Evolutionary conservation across 305 asterid genomes (phyloP).

Genomic region (Rubia peregrina): DNA sequence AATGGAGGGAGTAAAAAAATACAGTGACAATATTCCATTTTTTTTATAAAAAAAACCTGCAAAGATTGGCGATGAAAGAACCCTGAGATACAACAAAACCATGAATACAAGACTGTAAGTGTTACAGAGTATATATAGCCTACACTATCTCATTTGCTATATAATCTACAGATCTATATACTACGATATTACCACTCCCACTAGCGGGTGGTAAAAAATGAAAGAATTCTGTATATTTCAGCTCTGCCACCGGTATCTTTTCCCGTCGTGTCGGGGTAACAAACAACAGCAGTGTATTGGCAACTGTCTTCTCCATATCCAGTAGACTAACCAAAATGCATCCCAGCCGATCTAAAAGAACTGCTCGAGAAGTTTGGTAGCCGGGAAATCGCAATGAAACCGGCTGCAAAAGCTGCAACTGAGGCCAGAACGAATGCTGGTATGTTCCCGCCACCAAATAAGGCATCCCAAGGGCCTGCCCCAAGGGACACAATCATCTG

Average conservation of each 20-base stretch:
- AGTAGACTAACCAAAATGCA: constrained; percentile 70
- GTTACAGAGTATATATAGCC: constrained; percentile 5
- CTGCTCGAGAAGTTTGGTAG: constrained; percentile 65
- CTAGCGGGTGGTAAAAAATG: constrained; percentile 1
- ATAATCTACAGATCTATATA: constrained; percentile 12
- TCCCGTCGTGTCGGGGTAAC: not conserved
- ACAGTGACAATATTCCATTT: too few relatives aligned
- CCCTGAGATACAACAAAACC: not conserved
- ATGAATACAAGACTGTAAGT: not conserved
- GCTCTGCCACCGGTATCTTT: not conserved
- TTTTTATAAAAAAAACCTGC: not conserved
- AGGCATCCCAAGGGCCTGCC: constrained; percentile 99
- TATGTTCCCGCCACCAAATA: constrained; percentile 94
- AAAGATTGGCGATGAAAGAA: not conserved
- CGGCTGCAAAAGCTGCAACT: constrained; percentile 65
- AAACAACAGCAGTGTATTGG: not conserved
- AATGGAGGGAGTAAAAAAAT: too few relatives aligned
- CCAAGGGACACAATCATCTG: constrained; percentile 97
- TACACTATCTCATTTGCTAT: constrained; percentile 1
- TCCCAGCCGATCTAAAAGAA: constrained; percentile 60
- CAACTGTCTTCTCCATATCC: not conserved
- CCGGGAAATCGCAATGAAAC: constrained; percentile 58
- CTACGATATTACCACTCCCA: constrained; percentile 12
- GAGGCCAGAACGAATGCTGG: constrained; percentile 97
- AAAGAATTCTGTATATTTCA: constrained; percentile 10